These are phyloP conservation scores for Aspergillus sojae DNA, from an alignment of 2,329 filamentous ascomycete species.

Conservation along the genomic window DNA sequence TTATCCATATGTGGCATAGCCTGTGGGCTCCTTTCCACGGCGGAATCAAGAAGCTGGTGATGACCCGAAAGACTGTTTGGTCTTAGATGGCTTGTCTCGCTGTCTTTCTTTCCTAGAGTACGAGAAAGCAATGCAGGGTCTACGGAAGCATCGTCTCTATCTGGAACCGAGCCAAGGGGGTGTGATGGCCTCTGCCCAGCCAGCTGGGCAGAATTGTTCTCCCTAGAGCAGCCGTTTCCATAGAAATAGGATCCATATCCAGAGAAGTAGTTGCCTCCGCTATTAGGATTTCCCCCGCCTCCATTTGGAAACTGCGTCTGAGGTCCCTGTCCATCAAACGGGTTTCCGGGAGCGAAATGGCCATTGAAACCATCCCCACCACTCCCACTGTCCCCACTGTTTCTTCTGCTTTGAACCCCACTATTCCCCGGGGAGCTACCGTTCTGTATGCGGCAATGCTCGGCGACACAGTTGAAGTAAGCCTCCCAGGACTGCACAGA, in stretches of 20 bases:
- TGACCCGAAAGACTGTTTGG: background rate
- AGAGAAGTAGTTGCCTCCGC: background rate
- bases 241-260: background rate
- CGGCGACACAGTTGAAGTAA: slow-evolving; percentile 17
- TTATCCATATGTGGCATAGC: background rate
- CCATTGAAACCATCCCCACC: slow-evolving; percentile 7
- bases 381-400: slow-evolving; percentile 10
- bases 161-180: background rate
- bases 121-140: background rate
- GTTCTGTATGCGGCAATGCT: slow-evolving; percentile 15
- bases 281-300: background rate
- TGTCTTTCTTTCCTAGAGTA: background rate
- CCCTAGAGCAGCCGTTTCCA: background rate
- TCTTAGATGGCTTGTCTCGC: background rate
- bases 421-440: slow-evolving; percentile 7
- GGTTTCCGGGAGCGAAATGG: background rate
- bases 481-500: slow-evolving; percentile 13
- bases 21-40: background rate
- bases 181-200: background rate
- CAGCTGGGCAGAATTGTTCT: background rate
- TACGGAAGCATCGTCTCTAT: background rate
- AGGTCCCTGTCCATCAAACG: background rate
- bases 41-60: background rate
- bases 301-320: background rate
- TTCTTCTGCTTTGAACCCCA: slow-evolving; percentile 12